phyloP scores from a whole-genome alignment of 345 rosid species.

The Murraya paniculata region DNA sequence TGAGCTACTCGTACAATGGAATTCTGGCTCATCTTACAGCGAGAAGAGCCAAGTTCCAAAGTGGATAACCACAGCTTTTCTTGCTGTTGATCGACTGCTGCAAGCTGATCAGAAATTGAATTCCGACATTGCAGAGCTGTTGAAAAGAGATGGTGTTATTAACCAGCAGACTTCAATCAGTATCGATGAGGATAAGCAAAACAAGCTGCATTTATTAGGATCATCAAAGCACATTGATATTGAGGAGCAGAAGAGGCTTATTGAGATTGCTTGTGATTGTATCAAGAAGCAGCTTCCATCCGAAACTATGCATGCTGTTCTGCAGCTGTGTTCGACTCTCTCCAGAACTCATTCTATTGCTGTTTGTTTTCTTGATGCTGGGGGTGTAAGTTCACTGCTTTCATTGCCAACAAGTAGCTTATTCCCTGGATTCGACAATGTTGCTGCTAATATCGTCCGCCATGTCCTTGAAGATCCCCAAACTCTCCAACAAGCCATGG shows the following conservation, averaged over 20 bases:
- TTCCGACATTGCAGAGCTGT: constrained; percentile 66
- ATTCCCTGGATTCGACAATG: constrained; percentile 86
- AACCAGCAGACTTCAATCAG: constrained; percentile 43
- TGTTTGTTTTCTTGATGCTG: constrained; percentile 78
- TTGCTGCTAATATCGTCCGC: constrained; percentile 81
- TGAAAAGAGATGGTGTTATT: constrained; percentile 47
- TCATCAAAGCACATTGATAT: constrained; percentile 48
- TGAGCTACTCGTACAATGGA: constrained; percentile 78
- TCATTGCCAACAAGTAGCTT: constrained; percentile 85
- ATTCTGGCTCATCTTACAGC: constrained; percentile 44
- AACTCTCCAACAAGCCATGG: constrained; percentile 97
- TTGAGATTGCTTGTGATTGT: constrained; percentile 86
- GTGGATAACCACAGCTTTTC: constrained; percentile 96
- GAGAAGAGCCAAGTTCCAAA: constrained; percentile 66
- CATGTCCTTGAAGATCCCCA: constrained; percentile 95
- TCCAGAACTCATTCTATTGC: constrained; percentile 79
- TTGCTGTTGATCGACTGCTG: constrained; percentile 84
- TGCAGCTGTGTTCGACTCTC: constrained; percentile 85
- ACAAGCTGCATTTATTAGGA: constrained; percentile 56
- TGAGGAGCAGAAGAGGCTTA: constrained; percentile 69
- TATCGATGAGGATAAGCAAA: constrained; percentile 72
- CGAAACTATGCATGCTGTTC: constrained; percentile 88
- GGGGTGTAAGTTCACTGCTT: constrained; percentile 75
- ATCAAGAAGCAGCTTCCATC: constrained; percentile 75
- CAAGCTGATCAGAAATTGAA: constrained; percentile 82